Conservation (phyloP, 371 early-diverging fungal species). For the Mortierella sp. region DNA sequence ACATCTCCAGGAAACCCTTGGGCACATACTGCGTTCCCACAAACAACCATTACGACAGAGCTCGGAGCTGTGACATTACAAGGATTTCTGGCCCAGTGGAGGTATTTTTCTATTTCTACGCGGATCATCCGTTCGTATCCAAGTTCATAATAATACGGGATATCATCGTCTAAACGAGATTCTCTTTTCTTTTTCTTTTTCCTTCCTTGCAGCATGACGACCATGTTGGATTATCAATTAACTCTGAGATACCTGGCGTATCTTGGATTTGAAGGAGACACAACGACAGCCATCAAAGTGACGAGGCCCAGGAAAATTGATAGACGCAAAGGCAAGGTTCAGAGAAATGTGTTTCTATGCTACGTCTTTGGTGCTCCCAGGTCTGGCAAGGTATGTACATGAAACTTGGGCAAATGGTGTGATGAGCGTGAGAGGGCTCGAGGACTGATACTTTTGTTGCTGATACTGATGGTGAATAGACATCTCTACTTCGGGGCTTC, state of each 20-base stretch:
- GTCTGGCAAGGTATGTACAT: conserved; percentile 88
- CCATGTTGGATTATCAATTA: conserved; percentile 87
- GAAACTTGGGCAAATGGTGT: too few relatives aligned
- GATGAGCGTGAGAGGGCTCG: neutral
- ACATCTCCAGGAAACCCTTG: conserved; percentile 93
- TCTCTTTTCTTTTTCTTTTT: neutral
- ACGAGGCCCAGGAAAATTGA: conserved; percentile 72
- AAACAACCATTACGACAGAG: conserved; percentile 90
- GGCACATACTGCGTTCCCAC: conserved; percentile 87
- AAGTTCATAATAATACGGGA: neutral
- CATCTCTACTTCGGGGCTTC: conserved; percentile 85
- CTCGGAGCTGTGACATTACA: conserved; percentile 92
- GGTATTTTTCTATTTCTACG: too few relatives aligned
- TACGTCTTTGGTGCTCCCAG: conserved; percentile 95
- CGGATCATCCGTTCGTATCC: too few relatives aligned
- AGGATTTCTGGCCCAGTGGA: conserved; percentile 98
- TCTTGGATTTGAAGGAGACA: conserved; percentile 91
- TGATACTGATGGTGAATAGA: conserved; percentile 56
- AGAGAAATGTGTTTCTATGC: conserved; percentile 90
- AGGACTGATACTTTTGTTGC: neutral
- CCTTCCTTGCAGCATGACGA: conserved; percentile 83
- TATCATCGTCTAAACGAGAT: neutral
- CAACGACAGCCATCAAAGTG: conserved; percentile 77
- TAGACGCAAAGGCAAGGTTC: conserved; percentile 84
- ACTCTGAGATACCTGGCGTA: conserved; percentile 95